Evolutionary conservation across 352 stramenopile species (phyloP).

Genomic region (Peronospora destructor): DNA sequence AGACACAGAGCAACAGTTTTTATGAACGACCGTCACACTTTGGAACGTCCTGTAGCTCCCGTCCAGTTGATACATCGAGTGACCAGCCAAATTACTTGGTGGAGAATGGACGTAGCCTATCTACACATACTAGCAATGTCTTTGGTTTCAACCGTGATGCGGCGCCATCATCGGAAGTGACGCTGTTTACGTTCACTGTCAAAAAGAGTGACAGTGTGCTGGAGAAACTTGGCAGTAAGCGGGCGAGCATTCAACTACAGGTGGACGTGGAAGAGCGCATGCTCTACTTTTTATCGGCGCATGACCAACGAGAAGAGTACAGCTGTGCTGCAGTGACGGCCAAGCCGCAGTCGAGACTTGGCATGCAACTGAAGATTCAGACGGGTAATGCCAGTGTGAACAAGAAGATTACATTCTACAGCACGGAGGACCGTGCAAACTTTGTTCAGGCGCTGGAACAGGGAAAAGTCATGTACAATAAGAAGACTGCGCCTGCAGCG

Average conservation of each 20-base stretch:
- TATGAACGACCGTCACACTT: conserved; percentile 34
- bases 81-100: conserved; percentile 39
- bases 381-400: conserved; percentile 62
- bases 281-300: conserved; percentile 74
- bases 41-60: conserved; percentile 15
- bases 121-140: conserved; percentile 56
- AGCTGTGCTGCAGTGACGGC: conserved; percentile 74
- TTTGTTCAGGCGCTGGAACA: conserved; percentile 78
- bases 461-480: conserved; percentile 80
- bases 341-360: conserved; percentile 62
- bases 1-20: conserved; percentile 23
- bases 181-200: conserved; percentile 81
- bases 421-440: conserved; percentile 70
- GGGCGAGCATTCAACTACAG: conserved; percentile 74
- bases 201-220: conserved; percentile 82
- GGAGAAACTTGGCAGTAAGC: conserved; percentile 76
- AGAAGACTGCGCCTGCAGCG: conserved; percentile 20
- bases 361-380: conserved; percentile 85
- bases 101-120: conserved; percentile 63
- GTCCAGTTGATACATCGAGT: conserved; percentile 27
- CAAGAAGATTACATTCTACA: conserved; percentile 84
- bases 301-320: conserved; percentile 72
- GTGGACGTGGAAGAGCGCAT: conserved; percentile 79
- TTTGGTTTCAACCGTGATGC: conserved; percentile 62
- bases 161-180: conserved; percentile 52